Conservation (phyloP, 352 stramenopile species). For the Halophytophthora polymorphica region DNA sequence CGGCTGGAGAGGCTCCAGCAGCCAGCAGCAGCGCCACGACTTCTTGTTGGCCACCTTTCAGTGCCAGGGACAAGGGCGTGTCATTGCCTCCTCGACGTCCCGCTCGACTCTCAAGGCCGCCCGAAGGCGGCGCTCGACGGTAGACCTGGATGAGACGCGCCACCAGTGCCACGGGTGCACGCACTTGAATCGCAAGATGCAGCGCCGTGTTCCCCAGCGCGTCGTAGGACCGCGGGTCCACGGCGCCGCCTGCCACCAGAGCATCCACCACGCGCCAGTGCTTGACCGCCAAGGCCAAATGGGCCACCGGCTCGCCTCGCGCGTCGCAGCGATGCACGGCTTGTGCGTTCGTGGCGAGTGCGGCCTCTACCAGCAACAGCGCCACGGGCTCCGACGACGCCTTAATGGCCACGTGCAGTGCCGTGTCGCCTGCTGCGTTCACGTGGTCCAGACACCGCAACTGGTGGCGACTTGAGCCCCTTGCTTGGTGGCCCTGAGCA, state of each 20-base stretch:
- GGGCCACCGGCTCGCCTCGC: slow-evolving; percentile 46
- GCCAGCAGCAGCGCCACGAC: slow-evolving; percentile 43
- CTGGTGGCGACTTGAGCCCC: slow-evolving; percentile 24
- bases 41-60: slow-evolving; percentile 54
- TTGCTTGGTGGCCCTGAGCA: slow-evolving; percentile 14
- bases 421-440: slow-evolving; percentile 59
- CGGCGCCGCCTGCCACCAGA: slow-evolving; percentile 38
- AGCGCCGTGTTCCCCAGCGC: slow-evolving; percentile 47
- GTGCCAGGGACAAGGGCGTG: slow-evolving; percentile 53
- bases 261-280: slow-evolving; percentile 63
- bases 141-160: slow-evolving; percentile 48
- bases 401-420: slow-evolving; percentile 72
- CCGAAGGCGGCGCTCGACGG: slow-evolving; percentile 19
- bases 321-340: slow-evolving; percentile 44
- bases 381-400: slow-evolving; percentile 27
- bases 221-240: slow-evolving; percentile 48
- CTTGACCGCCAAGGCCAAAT: slow-evolving; percentile 54
- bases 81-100: slow-evolving; percentile 40
- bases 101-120: slow-evolving; percentile 23
- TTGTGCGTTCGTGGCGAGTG: slow-evolving; percentile 29
- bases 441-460: slow-evolving; percentile 54
- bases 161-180: slow-evolving; percentile 41
- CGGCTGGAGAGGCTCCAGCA: slow-evolving; percentile 31
- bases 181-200: slow-evolving; percentile 63
- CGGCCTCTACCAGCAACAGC: slow-evolving; percentile 40